Percentiles rank a stretch among this genome's conserved stretches.
Conservation (phyloP, 208 protist species). For the Acanthamoeba castellanii region DNA sequence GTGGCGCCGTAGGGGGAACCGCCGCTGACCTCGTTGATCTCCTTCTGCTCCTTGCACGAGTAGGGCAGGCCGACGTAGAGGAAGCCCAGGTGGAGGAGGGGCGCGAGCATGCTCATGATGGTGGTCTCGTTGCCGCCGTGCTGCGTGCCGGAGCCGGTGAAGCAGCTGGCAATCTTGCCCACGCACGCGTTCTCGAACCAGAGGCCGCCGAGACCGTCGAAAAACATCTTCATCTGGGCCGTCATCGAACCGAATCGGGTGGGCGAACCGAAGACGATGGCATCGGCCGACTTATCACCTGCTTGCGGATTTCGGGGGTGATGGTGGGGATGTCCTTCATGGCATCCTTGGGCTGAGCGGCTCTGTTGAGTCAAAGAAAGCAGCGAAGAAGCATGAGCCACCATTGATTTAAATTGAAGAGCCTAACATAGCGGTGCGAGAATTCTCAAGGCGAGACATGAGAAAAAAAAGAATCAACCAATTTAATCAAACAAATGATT, state of each 20-base stretch:
- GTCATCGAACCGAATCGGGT: slow-evolving; percentile 83
- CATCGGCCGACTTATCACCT: slow-evolving; percentile 78
- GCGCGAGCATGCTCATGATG: slow-evolving; percentile 70
- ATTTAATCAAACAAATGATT: neutral
- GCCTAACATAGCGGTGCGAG: too few species aligned
- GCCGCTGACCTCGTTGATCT: slow-evolving; percentile 79
- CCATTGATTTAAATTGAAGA: neutral
- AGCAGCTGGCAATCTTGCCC: slow-evolving; percentile 84
- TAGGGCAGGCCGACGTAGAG: slow-evolving; percentile 83
- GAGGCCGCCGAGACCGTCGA: slow-evolving; percentile 81
- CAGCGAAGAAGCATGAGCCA: neutral
- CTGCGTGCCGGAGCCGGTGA: slow-evolving; percentile 82
- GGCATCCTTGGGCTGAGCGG: slow-evolving; percentile 54
- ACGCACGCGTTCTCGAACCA: slow-evolving; percentile 79
- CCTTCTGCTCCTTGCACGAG: slow-evolving; percentile 43
- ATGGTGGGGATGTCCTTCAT: slow-evolving; percentile 72
- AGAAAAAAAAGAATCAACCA: neutral
- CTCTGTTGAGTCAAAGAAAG: neutral
- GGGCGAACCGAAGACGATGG: slow-evolving; percentile 84
- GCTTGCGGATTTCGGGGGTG: slow-evolving; percentile 66
- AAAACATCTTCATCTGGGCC: slow-evolving; percentile 83
- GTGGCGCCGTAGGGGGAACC: slow-evolving; percentile 83
- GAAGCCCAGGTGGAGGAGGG: slow-evolving; percentile 84
- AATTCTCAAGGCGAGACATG: neutral
- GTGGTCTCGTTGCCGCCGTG: slow-evolving; percentile 86